These are phyloP conservation scores for Melanogaster broomeanus DNA, from an alignment of 768 basidiomycete genomes.

Conservation along the genomic window DNA sequence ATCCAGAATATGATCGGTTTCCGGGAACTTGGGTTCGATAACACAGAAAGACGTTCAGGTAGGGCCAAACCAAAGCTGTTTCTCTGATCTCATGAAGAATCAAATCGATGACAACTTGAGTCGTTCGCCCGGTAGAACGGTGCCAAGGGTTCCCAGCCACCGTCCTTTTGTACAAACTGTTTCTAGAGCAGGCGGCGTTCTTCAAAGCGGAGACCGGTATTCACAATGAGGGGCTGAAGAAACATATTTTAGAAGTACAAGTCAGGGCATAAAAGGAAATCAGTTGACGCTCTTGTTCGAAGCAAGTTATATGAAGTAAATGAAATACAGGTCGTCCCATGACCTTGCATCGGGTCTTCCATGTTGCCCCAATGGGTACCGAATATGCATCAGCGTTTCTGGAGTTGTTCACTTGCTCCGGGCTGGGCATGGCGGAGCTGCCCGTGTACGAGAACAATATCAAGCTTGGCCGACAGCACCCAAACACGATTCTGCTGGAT, in stretches of 20 bases:
- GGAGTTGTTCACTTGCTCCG: background rate
- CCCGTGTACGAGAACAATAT: conserved; percentile 30
- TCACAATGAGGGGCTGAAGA: conserved; percentile 24
- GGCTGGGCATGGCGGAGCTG: conserved; percentile 9
- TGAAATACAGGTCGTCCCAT: conserved; percentile 24
- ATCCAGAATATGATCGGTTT: too few species aligned
- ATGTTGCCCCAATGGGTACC: conserved; percentile 23
- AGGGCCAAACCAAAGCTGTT: too few species aligned
- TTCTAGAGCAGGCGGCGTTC: conserved; percentile 23
- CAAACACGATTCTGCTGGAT: conserved; percentile 43
- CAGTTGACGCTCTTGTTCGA: background rate
- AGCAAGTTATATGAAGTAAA: background rate
- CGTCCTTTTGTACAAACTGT: background rate
- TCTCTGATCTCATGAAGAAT: too few species aligned
- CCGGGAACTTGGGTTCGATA: too few species aligned
- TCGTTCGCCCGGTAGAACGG: too few species aligned
- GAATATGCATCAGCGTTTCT: background rate
- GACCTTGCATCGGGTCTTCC: conserved; percentile 28
- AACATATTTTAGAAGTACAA: conserved; percentile 33
- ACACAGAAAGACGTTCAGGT: too few species aligned
- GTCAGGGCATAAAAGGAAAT: conserved; percentile 29
- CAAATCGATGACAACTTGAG: too few species aligned
- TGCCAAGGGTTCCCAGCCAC: too few species aligned
- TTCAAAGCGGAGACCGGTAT: conserved; percentile 33
- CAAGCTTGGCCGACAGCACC: conserved; percentile 37